Evolutionary conservation across 495 filamentous ascomycete species (phyloP).

Genomic region (Glutinoglossum americanum): DNA sequence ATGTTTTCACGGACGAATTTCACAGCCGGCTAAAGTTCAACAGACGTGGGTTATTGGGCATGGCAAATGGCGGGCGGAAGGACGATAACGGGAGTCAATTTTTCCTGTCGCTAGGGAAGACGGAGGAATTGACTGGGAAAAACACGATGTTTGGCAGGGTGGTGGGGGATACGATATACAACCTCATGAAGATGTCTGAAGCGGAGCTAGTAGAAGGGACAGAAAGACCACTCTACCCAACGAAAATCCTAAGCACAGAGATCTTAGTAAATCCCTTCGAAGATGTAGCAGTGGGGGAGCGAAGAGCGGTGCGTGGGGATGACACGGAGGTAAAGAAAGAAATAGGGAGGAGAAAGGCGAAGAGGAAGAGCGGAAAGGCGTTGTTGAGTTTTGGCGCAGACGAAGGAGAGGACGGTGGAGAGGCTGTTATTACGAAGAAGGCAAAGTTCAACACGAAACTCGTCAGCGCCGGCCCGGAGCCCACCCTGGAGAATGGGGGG

Average conservation of each 20-base stretch:
- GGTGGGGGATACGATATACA: conserved; percentile 87
- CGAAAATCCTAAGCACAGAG: conserved; percentile 57
- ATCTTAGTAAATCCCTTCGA: conserved; percentile 78
- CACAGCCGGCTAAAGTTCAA: conserved; percentile 87
- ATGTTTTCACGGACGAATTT: conserved; percentile 58
- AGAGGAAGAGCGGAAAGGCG: conserved; percentile 49
- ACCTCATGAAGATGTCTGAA: conserved; percentile 79
- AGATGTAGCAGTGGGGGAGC: conserved; percentile 56
- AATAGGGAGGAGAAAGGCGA: conserved; percentile 47
- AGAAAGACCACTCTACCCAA: conserved; percentile 76
- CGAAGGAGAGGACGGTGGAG: conserved; percentile 46
- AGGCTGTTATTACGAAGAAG: conserved; percentile 47
- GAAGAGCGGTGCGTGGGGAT: conserved; percentile 17
- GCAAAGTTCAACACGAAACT: conserved; percentile 80
- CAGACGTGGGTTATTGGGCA: conserved; percentile 70
- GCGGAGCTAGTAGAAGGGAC: conserved; percentile 55
- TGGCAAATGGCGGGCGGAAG: conserved; percentile 61
- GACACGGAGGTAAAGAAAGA: conserved; percentile 17
- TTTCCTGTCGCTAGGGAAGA: conserved; percentile 74
- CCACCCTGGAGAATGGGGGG: neutral
- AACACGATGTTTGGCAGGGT: conserved; percentile 90
- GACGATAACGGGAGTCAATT: conserved; percentile 87
- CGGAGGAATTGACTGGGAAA: conserved; percentile 63
- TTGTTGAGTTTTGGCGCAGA: conserved; percentile 81
- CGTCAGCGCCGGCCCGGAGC: conserved; percentile 33